These are phyloP conservation scores for Zygosaccharomyces kombuchaensis DNA, from an alignment of 805 yeast species.

Conservation along the genomic window DNA sequence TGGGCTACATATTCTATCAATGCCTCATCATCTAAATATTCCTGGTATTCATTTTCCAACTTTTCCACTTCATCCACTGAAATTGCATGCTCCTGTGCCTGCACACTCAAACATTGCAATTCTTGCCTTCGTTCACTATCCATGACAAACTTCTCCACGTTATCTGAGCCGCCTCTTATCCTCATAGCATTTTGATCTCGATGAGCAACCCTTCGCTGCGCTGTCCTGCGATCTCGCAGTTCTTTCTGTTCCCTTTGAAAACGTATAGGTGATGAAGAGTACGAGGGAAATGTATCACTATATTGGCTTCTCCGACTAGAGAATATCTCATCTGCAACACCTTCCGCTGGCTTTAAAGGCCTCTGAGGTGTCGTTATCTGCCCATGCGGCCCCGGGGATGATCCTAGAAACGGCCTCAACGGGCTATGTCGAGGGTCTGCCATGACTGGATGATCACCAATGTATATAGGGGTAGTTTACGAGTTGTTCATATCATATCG, in stretches of 20 bases:
- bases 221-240: constrained; percentile 2
- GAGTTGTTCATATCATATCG: neutral
- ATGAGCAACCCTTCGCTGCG: constrained; percentile 6
- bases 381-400: constrained; percentile 5
- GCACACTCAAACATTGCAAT: constrained; percentile 12
- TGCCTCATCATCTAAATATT: constrained; percentile 29
- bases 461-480: neutral
- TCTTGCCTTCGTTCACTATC: constrained; percentile 20
- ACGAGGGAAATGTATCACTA: constrained; percentile 7
- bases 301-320: constrained; percentile 5
- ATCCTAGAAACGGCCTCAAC: neutral
- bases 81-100: constrained; percentile 21
- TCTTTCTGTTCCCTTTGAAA: constrained; percentile 5
- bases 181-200: constrained; percentile 9
- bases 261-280: constrained; percentile 9
- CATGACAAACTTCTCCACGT: constrained; percentile 31
- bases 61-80: constrained; percentile 19
- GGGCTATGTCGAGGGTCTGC: neutral
- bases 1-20: constrained; percentile 20
- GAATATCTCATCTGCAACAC: constrained; percentile 11
- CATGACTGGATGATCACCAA: neutral
- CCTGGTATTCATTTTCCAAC: constrained; percentile 18
- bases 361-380: neutral
- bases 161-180: constrained; percentile 26
- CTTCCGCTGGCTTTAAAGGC: neutral